phyloP scores from a whole-genome alignment of 2,329 filamentous ascomycete species.

The Exutisphaerella laricina region DNA sequence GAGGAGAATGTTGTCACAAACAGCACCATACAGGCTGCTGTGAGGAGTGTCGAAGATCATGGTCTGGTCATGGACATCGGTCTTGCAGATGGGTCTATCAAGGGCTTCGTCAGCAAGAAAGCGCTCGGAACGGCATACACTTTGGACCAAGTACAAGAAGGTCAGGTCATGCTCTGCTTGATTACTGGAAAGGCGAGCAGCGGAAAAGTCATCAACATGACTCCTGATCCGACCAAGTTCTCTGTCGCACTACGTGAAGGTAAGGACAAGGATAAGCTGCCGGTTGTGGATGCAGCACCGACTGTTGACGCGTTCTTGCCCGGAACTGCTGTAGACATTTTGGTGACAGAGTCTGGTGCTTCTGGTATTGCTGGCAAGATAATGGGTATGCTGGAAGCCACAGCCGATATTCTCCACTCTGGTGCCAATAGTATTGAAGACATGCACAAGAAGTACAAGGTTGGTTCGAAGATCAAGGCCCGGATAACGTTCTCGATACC shows the following conservation, averaged over 20 bases:
- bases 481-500: constrained; percentile 87
- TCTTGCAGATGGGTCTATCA: constrained; percentile 60
- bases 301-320: constrained; percentile 88
- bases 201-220: constrained; percentile 81
- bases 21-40: constrained; percentile 76
- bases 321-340: constrained; percentile 79
- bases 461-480: constrained; percentile 76
- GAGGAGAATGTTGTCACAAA: constrained; percentile 69
- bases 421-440: constrained; percentile 64
- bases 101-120: constrained; percentile 79
- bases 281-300: constrained; percentile 63
- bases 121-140: constrained; percentile 65
- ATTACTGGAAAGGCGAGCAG: constrained; percentile 69
- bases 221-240: constrained; percentile 56
- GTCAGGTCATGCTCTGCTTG: constrained; percentile 77
- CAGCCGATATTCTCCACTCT: constrained; percentile 85
- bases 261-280: constrained; percentile 18
- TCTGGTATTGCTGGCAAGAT: constrained; percentile 83
- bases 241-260: constrained; percentile 17
- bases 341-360: constrained; percentile 68
- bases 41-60: constrained; percentile 91
- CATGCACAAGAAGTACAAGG: constrained; percentile 70
- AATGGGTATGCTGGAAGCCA: constrained; percentile 85
- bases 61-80: constrained; percentile 91
- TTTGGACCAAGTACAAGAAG: constrained; percentile 68